Base-by-base conservation (phyloP, 768 basidiomycete species). In the Tylopilus balloui region DNA sequence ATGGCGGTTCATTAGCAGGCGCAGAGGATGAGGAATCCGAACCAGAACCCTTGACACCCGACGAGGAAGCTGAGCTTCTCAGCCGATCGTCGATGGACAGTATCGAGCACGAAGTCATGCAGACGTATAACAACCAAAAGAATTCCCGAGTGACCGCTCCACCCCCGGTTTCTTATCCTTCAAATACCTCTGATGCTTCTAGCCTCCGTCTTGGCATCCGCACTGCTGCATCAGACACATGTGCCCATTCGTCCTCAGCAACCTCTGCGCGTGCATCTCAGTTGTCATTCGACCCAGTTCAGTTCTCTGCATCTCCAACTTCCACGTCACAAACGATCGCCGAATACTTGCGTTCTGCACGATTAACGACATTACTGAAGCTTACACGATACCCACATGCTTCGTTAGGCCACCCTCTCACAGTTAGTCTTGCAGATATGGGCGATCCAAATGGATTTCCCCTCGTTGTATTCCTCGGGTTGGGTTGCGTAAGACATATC, bases 401-500 rank as follows among this genome's bases (percentile, higher is more conserved):
- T 21, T 86, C 86, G 21, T 74, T 78, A 50, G 83, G 83, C 59
- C 73, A 80, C 60, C 84, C 88, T 14, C 77, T 92, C 52, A 81
- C 80, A 21, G 86, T 97, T 48, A 95, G 95, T 57, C 74, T 95
- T n/a, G 92, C 95, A 3, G 95, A 98, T 62, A 77, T 97, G 52
- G 95, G 96, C 3, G 80, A 78, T 53, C 77, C 86, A 4, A 79
- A 78, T n/a, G 95, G 95, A 1, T 80, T 82, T 59, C 95, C 95
- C 0, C 79, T 98, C 9, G 71, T 99, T 20, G 79, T 98, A 20
- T 99, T 95, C 66, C 79, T 99, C 52, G 95, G 95, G 2, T 65
- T 98, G 40, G 95, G 94, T 14, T 92, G 91, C 61, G 95, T 98
- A 4, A 80, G 95, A 34, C 93, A 98, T 67, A 78, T 97, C 50